Evolutionary conservation across 805 yeast genomes (phyloP).

Genomic region (Zygosaccharomyces gambellarensis): DNA sequence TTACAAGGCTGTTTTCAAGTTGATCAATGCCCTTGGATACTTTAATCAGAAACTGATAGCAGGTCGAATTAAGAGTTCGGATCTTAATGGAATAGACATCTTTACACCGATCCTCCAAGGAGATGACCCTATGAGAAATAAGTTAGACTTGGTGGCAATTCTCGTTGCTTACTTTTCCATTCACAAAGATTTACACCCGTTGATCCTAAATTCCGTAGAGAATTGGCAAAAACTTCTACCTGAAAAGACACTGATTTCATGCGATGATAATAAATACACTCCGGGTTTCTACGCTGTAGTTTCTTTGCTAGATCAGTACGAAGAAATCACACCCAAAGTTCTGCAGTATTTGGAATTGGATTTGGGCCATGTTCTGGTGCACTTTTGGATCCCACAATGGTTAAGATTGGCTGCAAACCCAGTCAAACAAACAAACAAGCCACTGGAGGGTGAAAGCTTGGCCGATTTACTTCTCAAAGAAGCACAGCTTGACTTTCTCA

Average conservation of each 20-base stretch:
- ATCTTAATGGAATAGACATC: constrained; percentile 10
- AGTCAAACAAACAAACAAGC: not conserved
- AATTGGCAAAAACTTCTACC: constrained; percentile 13
- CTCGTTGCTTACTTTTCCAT: constrained; percentile 24
- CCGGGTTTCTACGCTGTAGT: constrained; percentile 24
- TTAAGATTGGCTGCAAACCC: constrained; percentile 1
- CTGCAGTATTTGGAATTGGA: constrained; percentile 12
- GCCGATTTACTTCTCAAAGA: constrained; percentile 11
- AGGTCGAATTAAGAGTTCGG: not conserved
- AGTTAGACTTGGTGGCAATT: constrained; percentile 17
- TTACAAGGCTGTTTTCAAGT: constrained; percentile 6
- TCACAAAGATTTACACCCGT: constrained; percentile 12
- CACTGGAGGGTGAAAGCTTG: not conserved
- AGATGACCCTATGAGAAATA: constrained; percentile 3
- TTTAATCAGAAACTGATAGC: constrained; percentile 1
- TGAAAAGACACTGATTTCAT: not conserved
- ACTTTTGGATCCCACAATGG: constrained; percentile 27
- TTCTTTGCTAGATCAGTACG: constrained; percentile 13
- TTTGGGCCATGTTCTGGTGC: constrained; percentile 12
- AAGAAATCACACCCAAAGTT: constrained; percentile 5
- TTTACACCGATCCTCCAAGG: constrained; percentile 13
- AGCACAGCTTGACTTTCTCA: constrained; percentile 21
- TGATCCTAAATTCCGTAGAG: constrained; percentile 13
- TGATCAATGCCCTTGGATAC: constrained; percentile 9
- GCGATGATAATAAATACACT: constrained; percentile 1